Evolutionary conservation across 306 rosid genomes (phyloP).

Genomic region (Adenanthera pavonina): DNA sequence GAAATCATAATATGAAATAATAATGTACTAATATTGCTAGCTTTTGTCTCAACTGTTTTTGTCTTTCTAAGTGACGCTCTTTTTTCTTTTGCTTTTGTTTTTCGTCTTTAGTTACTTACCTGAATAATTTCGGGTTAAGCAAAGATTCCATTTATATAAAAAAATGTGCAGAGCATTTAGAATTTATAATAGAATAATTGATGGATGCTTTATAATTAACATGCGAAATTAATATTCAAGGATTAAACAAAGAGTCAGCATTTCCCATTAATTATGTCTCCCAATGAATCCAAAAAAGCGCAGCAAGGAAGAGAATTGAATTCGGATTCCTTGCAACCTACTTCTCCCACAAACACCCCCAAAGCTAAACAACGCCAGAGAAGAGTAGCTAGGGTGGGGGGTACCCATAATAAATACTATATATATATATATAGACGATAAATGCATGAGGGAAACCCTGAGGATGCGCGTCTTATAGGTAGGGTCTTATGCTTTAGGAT

Average conservation of each 20-base stretch:
- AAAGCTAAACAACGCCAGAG: neutral
- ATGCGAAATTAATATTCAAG: slow-evolving; percentile 25
- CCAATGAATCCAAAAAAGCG: slow-evolving; percentile 20
- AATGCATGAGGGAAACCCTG: neutral
- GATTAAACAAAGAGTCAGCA: slow-evolving; percentile 24
- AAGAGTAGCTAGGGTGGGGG: neutral
- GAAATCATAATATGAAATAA: slow-evolving; percentile 40
- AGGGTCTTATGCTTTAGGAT: neutral
- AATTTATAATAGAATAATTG: slow-evolving; percentile 3
- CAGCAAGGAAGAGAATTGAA: slow-evolving; percentile 20
- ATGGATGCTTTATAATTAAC: slow-evolving; percentile 2
- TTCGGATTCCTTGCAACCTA: slow-evolving; percentile 38
- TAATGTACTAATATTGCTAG: slow-evolving; percentile 29
- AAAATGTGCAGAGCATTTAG: neutral
- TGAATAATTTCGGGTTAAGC: neutral
- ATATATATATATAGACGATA: neutral
- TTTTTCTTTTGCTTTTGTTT: neutral
- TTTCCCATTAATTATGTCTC: slow-evolving; percentile 18
- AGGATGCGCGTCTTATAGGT: neutral
- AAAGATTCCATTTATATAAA: neutral
- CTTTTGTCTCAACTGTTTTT: slow-evolving; percentile 11
- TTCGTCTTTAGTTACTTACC: neutral
- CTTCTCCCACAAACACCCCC: slow-evolving; percentile 23
- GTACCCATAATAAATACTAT: neutral
- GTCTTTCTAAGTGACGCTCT: neutral